A percentile compares a stretch with the other conserved stretches of the same genome.
These are phyloP conservation scores for Pezicula rhizophila DNA, from an alignment of 2,329 filamentous ascomycete genomes.

Conservation along the genomic window DNA sequence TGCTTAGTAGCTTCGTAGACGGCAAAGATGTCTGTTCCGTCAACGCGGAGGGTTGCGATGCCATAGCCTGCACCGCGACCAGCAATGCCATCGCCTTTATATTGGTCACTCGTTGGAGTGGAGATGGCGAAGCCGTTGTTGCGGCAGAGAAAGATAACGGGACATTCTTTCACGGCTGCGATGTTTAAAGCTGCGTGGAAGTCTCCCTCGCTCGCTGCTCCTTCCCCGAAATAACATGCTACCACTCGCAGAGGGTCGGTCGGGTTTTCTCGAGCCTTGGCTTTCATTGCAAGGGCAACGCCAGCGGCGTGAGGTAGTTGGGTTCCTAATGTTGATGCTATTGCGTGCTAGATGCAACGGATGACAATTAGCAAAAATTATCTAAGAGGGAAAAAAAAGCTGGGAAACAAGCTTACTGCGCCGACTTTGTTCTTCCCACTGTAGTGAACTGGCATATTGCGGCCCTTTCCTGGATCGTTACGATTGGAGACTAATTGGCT, in stretches of 20 bases:
- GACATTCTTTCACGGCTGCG: slow-evolving; percentile 73
- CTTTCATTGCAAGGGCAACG: slow-evolving; percentile 75
- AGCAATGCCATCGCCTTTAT: slow-evolving; percentile 80
- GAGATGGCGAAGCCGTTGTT: slow-evolving; percentile 88
- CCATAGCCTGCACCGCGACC: slow-evolving; percentile 78
- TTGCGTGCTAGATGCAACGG: slow-evolving; percentile 54
- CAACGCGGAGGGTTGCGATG: slow-evolving; percentile 79
- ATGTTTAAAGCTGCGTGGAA: slow-evolving; percentile 86
- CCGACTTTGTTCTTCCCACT: slow-evolving; percentile 71
- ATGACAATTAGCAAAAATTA: neutral
- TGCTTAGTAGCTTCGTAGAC: slow-evolving; percentile 70
- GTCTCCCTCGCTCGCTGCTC: slow-evolving; percentile 81
- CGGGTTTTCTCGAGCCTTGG: slow-evolving; percentile 66
- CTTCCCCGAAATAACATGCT: slow-evolving; percentile 80
- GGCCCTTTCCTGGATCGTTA: slow-evolving; percentile 68
- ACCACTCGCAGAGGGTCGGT: slow-evolving; percentile 59
- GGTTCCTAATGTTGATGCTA: slow-evolving; percentile 74
- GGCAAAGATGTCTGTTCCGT: slow-evolving; percentile 84
- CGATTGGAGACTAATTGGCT: slow-evolving; percentile 82
- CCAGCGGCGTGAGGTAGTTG: slow-evolving; percentile 81
- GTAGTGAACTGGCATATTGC: slow-evolving; percentile 95
- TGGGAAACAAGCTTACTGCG: slow-evolving; percentile 49
- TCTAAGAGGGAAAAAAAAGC: neutral
- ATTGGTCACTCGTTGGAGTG: slow-evolving; percentile 82
- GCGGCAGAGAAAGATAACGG: slow-evolving; percentile 77